Evolutionary conservation across 2,329 filamentous ascomycete genomes (phyloP), one percentile per base, ranked within the genome.

Genomic region (Lachnum nothofagi): DNA sequence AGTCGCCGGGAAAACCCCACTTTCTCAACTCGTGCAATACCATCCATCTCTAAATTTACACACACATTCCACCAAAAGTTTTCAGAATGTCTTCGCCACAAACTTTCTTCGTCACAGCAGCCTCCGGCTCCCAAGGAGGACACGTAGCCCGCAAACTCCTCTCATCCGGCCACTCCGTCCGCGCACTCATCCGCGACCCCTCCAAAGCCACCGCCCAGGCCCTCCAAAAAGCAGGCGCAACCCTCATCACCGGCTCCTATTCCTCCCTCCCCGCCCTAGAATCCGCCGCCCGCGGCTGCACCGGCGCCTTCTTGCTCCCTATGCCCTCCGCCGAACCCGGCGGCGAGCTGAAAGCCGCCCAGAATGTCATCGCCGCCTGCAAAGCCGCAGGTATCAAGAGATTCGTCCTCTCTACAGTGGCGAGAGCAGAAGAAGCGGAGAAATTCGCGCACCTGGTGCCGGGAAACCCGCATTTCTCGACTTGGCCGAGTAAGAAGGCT

Each of bases 51-150:
- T n/a, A n/a, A n/a, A n/a, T n/a, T n/a, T n/a, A n/a, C n/a, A n/a
- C n/a, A n/a, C n/a, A n/a, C n/a, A n/a, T n/a, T n/a, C n/a, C n/a
- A n/a, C n/a, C n/a, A n/a, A n/a, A n/a, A n/a, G n/a, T n/a, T n/a
- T n/a, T n/a, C n/a, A 40, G 10, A 40, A 44, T 44, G 42, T 3
- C 35, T 22, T 33, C 27, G 14, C 29, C 42, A 16, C 27, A 44
- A 35, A 34, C 42, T 12, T 33, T 44, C 41, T 38, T 49, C n/a
- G 42, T 49, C 10, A 41, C 35, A 4, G 24, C 33, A 4, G 46
- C 46, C 7, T 40, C 41, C 19, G 46, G 46, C 9, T 25, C 23
- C 23, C 46, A 49, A 44, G 34, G 46, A 8, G 4, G 12, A 9
- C 16, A 35, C 9, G 38, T 42, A 16, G 27, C 38, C 6, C 37